Conservation (phyloP, 768 basidiomycete genomes). For the Tremella fuciformis region DNA sequence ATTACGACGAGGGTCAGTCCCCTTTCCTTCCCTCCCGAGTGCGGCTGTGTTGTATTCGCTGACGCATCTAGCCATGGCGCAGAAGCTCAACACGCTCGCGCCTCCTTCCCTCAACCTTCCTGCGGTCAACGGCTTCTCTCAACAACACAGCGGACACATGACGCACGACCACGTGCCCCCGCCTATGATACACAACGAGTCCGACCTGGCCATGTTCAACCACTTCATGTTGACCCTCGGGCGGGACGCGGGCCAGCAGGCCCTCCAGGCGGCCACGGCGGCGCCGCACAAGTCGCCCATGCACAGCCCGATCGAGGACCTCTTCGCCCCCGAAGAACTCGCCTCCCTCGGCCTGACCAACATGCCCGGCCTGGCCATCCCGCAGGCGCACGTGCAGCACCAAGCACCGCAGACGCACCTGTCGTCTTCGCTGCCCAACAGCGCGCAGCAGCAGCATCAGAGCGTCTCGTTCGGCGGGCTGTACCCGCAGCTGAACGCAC, state of each 20-base stretch:
- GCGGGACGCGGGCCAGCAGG: constrained; percentile 62
- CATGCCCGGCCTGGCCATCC: constrained; percentile 65
- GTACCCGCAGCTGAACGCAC: constrained; percentile 36
- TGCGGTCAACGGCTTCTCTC: background rate
- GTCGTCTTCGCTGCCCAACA: constrained; percentile 16
- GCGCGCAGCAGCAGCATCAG: constrained; percentile 6
- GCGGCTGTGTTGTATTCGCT: no score
- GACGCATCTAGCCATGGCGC: no score
- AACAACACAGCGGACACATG: background rate
- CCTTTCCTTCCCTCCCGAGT: constrained; percentile 5
- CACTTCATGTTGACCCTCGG: constrained; percentile 67
- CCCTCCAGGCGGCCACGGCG: constrained; percentile 18
- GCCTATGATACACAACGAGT: constrained; percentile 76
- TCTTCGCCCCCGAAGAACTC: constrained; percentile 54
- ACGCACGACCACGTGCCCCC: constrained; percentile 49
- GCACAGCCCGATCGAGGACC: constrained; percentile 53
- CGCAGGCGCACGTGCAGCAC: constrained; percentile 4
- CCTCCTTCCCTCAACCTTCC: background rate
- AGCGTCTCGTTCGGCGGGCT: no score
- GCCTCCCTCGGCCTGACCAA: constrained; percentile 60
- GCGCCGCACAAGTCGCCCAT: constrained; percentile 60
- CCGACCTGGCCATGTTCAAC: constrained; percentile 72
- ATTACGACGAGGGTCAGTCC: constrained; percentile 73
- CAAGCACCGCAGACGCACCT: constrained; percentile 5
- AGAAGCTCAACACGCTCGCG: constrained; percentile 3